Base-by-base conservation (phyloP, 306 rosid species). In the Hippophae tibetana region DNA sequence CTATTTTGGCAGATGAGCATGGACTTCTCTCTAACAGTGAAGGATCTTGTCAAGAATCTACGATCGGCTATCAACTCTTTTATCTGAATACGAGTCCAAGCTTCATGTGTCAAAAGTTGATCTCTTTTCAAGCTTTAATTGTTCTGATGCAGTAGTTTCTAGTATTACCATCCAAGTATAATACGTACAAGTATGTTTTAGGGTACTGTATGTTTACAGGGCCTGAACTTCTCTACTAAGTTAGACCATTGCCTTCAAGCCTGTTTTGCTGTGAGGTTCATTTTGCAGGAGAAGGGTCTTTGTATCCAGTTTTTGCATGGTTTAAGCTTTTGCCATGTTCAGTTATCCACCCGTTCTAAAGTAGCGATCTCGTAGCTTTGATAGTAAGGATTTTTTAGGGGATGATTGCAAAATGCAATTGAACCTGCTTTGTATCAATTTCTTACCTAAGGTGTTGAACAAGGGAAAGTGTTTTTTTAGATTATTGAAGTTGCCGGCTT, bases 21-120 rank as follows among this genome's bases (percentile, higher is more conserved):
- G 66, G 89, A 79, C 45, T 90, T 87, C 56, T 61, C 76, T 78
- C 62, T 87, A 74, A 72, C 94, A 47, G 55, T 78, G 75, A 77
- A 85, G 79, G 96, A 90, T 60, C 72, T 90, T 25, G 89, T 85
- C 72, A 81, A 71, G 68, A 83, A 64, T 51, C 81, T 90, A 61
- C 94, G 83, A 5, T 59, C 79, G 14, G 84, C 83, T 52, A 71
- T 85, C 12, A 52, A 69, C 38, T 65, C 65, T 57, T 74, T 86
- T 74, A 74, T 74, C 68, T 77, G 82, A 85, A 70, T 62, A 31
- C 38, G 5, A 31, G 38, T 2, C 5, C 38, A 31, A 31, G 5
- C 38, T 2, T 31, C 38, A 31, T 31, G 38, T 31, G 38, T 4
- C 38, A 31, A 31, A 31, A 49, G 61, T 52, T 40, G 1, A 10